A percentile compares a stretch with the other conserved stretches of the same genome.
Evolutionary conservation across 352 stramenopile species (phyloP).

Genomic region (Elongisporangium prolatum): DNA sequence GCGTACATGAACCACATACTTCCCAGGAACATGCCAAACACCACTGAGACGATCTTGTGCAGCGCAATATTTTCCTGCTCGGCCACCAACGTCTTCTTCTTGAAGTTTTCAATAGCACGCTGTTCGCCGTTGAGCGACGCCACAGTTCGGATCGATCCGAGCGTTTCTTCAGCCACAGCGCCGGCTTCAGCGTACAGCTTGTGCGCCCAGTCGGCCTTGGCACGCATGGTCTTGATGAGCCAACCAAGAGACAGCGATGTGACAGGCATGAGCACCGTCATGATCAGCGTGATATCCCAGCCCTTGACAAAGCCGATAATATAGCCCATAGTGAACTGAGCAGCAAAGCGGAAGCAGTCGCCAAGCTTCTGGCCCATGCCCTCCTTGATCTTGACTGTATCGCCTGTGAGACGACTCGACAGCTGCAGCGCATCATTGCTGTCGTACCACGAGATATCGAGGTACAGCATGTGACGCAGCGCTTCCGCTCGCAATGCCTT

Average conservation of each 20-base stretch:
- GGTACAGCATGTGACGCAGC: conserved; percentile 34
- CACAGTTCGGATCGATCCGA: conserved; percentile 37
- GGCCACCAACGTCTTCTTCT: conserved; percentile 16
- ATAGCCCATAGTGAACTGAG: conserved; percentile 28
- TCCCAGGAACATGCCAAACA: conserved; percentile 31
- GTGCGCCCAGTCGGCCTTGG: conserved; percentile 22
- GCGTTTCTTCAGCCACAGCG: conserved; percentile 37
- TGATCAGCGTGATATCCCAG: conserved; percentile 39
- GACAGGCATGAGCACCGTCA: conserved; percentile 30
- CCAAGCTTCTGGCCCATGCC: conserved; percentile 38
- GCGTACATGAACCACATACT: conserved; percentile 51
- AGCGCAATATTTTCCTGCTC: conserved; percentile 32
- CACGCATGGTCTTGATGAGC: conserved; percentile 27
- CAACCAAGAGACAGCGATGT: conserved; percentile 24
- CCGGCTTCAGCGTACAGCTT: conserved; percentile 38
- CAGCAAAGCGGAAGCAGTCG: conserved; percentile 25
- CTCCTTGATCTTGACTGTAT: no score
- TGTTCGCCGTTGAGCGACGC: conserved; percentile 34
- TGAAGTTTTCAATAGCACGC: conserved; percentile 27
- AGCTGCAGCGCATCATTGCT: conserved; percentile 24
- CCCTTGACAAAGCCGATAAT: conserved; percentile 31
- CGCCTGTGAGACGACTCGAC: conserved; percentile 29
- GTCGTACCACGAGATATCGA: conserved; percentile 50
- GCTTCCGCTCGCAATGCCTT: conserved; percentile 22
- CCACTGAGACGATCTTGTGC: conserved; percentile 21